Conservation (phyloP, 805 yeast species). For the Scheffersomyces ergatensis region DNA sequence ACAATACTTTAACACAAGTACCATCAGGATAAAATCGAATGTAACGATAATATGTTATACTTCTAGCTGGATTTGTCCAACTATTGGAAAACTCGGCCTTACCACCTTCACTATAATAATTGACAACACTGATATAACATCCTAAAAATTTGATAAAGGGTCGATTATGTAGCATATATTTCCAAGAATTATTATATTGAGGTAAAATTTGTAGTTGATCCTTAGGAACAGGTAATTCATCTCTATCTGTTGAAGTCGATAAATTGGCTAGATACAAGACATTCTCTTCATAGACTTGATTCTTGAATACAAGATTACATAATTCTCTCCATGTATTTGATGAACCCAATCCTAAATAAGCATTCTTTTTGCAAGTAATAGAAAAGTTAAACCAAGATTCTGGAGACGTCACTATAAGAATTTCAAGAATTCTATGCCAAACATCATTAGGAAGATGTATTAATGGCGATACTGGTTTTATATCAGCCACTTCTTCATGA, state of each 20-base stretch:
- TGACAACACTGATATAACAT: conserved; percentile 79
- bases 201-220: conserved; percentile 28
- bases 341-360: conserved; percentile 55
- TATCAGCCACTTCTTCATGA: conserved; percentile 11
- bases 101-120: conserved; percentile 82
- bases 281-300: conserved; percentile 51
- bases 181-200: conserved; percentile 36
- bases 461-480: conserved; percentile 34
- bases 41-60: conserved; percentile 87
- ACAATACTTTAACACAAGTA: conserved; percentile 61
- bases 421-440: conserved; percentile 47
- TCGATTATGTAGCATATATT: conserved; percentile 54
- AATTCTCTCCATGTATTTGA: conserved; percentile 50
- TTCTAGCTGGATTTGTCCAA: conserved; percentile 73
- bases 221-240: conserved; percentile 27
- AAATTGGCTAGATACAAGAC: conserved; percentile 29
- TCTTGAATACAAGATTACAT: conserved; percentile 50
- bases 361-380: conserved; percentile 54
- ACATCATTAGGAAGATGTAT: conserved; percentile 53
- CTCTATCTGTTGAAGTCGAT: conserved; percentile 30
- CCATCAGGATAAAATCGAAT: conserved; percentile 81
- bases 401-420: conserved; percentile 47
- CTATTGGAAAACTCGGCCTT: conserved; percentile 61
- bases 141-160: conserved; percentile 84
- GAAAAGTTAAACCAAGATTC: conserved; percentile 66